phyloP scores from a whole-genome alignment of 768 basidiomycete species.

The Rhodocollybia butyracea region DNA sequence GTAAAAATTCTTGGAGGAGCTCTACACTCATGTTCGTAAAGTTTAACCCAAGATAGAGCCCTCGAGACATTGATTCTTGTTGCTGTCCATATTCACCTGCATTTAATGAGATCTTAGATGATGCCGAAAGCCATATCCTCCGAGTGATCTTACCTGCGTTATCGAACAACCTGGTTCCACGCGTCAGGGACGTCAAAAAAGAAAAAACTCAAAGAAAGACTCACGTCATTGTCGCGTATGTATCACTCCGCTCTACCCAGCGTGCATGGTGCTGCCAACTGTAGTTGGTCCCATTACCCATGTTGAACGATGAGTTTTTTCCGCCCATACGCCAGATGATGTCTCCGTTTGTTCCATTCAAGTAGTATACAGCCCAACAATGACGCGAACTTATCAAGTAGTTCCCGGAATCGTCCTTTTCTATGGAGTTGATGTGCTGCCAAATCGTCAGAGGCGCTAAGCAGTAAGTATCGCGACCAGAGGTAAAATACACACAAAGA shows the following conservation, averaged over 20 bases:
- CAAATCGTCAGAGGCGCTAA: neutral
- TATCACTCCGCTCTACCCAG: constrained; percentile 11
- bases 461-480: neutral
- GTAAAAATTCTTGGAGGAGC: neutral
- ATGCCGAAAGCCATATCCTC: neutral
- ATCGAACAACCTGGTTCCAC: neutral
- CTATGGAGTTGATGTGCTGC: constrained; percentile 9
- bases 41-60: neutral
- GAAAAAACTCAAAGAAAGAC: neutral
- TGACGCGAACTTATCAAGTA: constrained; percentile 16
- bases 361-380: constrained; percentile 14
- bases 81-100: neutral
- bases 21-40: constrained; percentile 1
- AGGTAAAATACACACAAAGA: neutral
- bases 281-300: constrained; percentile 11
- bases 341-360: constrained; percentile 13
- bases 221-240: constrained; percentile 11
- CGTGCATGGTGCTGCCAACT: constrained; percentile 18
- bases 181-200: neutral
- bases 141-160: neutral
- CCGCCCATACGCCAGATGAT: constrained; percentile 19
- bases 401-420: constrained; percentile 14
- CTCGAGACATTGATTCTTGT: neutral
- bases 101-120: neutral
- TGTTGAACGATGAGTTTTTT: constrained; percentile 13